Conservation (phyloP, 2,329 filamentous ascomycete genomes). For the Geosmithia morbida region DNA sequence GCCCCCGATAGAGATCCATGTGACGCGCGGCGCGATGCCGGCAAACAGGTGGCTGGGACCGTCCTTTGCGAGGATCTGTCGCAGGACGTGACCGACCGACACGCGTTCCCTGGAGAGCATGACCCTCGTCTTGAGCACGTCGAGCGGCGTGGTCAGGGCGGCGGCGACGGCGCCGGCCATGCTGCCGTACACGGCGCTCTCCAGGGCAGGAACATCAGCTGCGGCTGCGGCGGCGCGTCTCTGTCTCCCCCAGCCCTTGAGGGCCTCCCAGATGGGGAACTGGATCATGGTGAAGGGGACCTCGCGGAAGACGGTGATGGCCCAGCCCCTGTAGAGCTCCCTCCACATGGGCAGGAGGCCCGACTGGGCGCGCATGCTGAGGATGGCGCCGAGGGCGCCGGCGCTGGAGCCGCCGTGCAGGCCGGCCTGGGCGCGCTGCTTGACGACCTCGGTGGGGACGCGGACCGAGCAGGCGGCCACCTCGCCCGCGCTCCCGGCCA, state of each 20-base stretch:
- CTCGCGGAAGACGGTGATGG: conserved; percentile 86
- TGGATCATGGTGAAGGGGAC: conserved; percentile 96
- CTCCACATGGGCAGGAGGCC: conserved; percentile 50
- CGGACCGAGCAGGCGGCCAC: conserved; percentile 82
- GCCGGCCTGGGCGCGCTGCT: conserved; percentile 86
- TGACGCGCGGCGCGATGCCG: conserved; percentile 66
- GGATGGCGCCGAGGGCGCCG: conserved; percentile 55
- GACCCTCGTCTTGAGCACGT: conserved; percentile 92
- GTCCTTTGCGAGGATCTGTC: conserved; percentile 46
- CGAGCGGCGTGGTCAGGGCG: conserved; percentile 77
- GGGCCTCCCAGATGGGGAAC: conserved; percentile 89
- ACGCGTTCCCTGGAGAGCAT: conserved; percentile 70
- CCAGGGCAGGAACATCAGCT: conserved; percentile 47
- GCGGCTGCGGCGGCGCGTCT: conserved; percentile 8
- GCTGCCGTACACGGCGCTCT: conserved; percentile 77
- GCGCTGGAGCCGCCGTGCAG: conserved; percentile 60
- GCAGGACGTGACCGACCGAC: conserved; percentile 43
- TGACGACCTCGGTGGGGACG: conserved; percentile 92
- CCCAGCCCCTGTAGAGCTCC: conserved; percentile 84
- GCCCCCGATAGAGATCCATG: conserved; percentile 91
- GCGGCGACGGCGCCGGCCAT: conserved; percentile 75
- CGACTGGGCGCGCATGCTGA: conserved; percentile 21
- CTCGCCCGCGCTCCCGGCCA: conserved; percentile 75
- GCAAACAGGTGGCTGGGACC: conserved; percentile 59
- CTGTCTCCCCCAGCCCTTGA: conserved; percentile 58